Base-by-base conservation (phyloP, 2,329 filamentous ascomycete genomes). In the Curvularia eragrostidis region DNA sequence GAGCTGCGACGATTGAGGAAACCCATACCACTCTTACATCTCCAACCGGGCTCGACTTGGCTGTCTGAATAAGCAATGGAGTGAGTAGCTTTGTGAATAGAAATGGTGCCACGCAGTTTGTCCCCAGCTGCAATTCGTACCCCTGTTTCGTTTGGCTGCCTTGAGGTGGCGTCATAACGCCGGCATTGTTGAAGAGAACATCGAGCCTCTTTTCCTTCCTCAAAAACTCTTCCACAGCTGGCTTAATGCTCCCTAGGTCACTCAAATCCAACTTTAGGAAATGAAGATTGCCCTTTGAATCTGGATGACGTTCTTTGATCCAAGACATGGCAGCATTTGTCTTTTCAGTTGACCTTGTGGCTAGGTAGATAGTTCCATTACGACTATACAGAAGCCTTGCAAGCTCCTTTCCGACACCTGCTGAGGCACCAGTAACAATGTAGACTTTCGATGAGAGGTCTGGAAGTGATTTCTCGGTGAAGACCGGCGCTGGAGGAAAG, bases 321-420 rank as follows among this genome's bases (percentile, higher is more conserved):
- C 82, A 82, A 1, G 68, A 60, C 3, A 72, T 69, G 10, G 77
- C 82, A 58, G 82, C 83, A n/a, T 77, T 70, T 9, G 58, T 50
- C 23, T 58, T 58, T 18, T 63, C 57, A 39, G 76, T 65, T 4
- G 72, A 80, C 26, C 85, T 82, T 2, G 80, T 79, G 3, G 83
- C 83, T 28, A 85, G 69, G 69, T 86, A 87, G 18, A 87, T 80
- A 1, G 76, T 84, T 34, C 78, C 84, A 52, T 85, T 83, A 32
- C 78, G 79, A 12, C 74, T 70, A 70, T 87, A 87, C 9, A 88
- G 76, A 2, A 87, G 79, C 36, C 79, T 79, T 30, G 76, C 77
- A 19, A 87, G 76, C 62, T 86, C 82, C 38, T 80, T 79, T 6
- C 85, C 85, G 5, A 86, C 77, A 30, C 81, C 81, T 0, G 78